These are phyloP conservation scores for Simmondsia chinensis DNA, from an alignment of 148 eudicot species.

Conservation along the genomic window DNA sequence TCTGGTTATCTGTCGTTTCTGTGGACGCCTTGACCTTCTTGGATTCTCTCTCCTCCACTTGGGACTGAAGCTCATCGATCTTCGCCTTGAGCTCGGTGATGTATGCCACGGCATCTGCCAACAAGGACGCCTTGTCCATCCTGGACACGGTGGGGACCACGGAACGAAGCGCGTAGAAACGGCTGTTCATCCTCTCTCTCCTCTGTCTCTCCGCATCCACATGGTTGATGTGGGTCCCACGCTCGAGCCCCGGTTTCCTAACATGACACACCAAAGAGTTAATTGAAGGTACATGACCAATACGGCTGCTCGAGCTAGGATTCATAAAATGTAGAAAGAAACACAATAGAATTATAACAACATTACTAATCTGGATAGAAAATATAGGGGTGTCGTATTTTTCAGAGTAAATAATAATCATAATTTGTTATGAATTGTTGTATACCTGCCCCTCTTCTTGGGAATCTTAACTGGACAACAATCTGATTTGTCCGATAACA, in stretches of 20 bases:
- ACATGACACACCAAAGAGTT: no score
- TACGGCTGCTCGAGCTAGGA: neutral
- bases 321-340: no score
- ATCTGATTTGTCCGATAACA: no score
- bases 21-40: slow-evolving; percentile 1
- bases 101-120: slow-evolving; percentile 70
- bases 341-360: no score
- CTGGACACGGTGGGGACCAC: slow-evolving; percentile 79
- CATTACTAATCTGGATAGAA: no score
- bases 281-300: no score
- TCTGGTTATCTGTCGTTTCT: slow-evolving; percentile 20
- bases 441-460: slow-evolving; percentile 45
- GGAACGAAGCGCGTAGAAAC: slow-evolving; percentile 78
- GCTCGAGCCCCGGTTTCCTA: slow-evolving; percentile 21
- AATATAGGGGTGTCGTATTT: no score
- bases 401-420: no score
- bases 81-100: slow-evolving; percentile 50
- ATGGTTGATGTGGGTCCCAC: slow-evolving; percentile 30
- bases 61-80: slow-evolving; percentile 28
- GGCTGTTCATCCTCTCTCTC: slow-evolving; percentile 79
- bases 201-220: slow-evolving; percentile 92
- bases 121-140: slow-evolving; percentile 90
- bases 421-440: no score
- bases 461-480: no score
- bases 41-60: slow-evolving; percentile 3